Base-by-base conservation (phyloP, 2,329 filamentous ascomycete species). In the Elsinoe ampelina region DNA sequence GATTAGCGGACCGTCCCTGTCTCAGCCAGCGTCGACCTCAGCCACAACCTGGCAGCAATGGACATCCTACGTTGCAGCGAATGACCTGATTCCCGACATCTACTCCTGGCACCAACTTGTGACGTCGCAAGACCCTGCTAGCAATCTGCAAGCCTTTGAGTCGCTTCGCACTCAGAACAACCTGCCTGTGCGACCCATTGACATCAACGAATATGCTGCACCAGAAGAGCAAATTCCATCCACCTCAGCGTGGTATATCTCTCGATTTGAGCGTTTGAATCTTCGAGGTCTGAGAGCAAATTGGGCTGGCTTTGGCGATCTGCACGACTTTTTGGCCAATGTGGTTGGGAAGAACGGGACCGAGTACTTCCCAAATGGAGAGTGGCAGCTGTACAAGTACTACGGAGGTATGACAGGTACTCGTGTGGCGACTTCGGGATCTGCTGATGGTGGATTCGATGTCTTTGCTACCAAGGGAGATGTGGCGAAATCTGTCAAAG, bases 121-220 rank as follows among this genome's bases (percentile, higher is more conserved):
- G n/a, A 12, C 20, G 2, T 45, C 19, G 5, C 19, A 45, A 22
- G 41, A 45, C 12, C 41, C 41, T 3, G 41, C 20, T 15, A 22
- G 19, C 10, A 45, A 22, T 13, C 19, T 45, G 3, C 41, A 22
- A 12, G 41, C 41, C 3, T 26, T 45, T 11, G 26, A 45, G 5
- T 20, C 41, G 2, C 41, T 45, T 15, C 41, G 17, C 7, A 22
- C 10, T 4, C 19, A 45, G n/a, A 22, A 45, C n/a, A 26, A 2
- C 5, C 20, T 51, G 13, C 47, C 47, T 7, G 30, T 26, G 5
- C 47, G 47, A 8, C 65, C 67, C 0, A 67, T 77, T 35, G 75
- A 77, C 58, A 71, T 79, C 62, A 78, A 79, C 59, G 77, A 79
- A 59, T 79, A 79, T 59, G 76, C 67, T 2, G 63, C 62, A 1